Conservation (phyloP, 768 basidiomycete genomes). For the Epithele typhae region DNA sequence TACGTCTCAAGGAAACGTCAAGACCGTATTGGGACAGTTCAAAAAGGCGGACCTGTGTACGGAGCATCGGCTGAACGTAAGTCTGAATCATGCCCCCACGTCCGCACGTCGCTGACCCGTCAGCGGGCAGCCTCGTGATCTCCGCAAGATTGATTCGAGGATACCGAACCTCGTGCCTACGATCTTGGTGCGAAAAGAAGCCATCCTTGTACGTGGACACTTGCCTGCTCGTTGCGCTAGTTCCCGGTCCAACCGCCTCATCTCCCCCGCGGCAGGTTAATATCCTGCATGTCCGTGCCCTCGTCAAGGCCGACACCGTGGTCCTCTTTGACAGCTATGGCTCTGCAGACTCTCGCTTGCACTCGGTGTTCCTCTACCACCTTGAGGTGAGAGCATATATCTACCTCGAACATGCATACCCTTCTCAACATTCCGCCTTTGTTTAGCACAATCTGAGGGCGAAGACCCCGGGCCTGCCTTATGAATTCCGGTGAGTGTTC, state of each 20-base stretch:
- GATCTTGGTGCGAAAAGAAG: constrained; percentile 84
- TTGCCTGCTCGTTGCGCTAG: too few species aligned
- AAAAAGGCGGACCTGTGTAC: constrained; percentile 85
- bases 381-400: constrained; percentile 52
- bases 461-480: constrained; percentile 66
- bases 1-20: constrained; percentile 64
- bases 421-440: not conserved
- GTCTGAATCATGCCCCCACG: constrained; percentile 22
- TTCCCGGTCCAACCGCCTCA: not conserved
- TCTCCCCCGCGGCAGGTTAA: constrained; percentile 54
- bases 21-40: constrained; percentile 85
- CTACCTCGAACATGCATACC: constrained; percentile 6
- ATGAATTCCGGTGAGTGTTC: constrained; percentile 74
- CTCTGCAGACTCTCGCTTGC: constrained; percentile 78
- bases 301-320: constrained; percentile 90
- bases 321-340: constrained; percentile 92
- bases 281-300: constrained; percentile 89
- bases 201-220: constrained; percentile 63
- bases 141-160: constrained; percentile 94
- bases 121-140: constrained; percentile 75
- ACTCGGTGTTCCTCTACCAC: constrained; percentile 85
- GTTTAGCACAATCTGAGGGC: constrained; percentile 85
- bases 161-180: constrained; percentile 94
- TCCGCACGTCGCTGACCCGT: constrained; percentile 11
- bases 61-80: constrained; percentile 87